Conservation (phyloP, 345 rosid species). For the Linum usitatissimum region DNA sequence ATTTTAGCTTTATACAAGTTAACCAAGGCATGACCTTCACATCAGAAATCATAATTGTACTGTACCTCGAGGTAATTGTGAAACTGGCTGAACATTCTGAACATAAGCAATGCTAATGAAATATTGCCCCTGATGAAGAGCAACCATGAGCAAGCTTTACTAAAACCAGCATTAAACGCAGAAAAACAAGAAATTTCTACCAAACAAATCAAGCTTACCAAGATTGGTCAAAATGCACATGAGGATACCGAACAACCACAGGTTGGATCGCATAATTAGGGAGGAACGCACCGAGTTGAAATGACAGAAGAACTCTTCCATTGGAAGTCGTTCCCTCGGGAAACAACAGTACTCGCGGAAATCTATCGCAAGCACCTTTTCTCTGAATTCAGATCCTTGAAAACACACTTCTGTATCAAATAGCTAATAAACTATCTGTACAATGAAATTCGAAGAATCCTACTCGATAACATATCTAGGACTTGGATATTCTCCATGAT, state of each 20-base stretch:
- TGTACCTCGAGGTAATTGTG: conserved; percentile 97
- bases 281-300: conserved; percentile 96
- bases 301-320: conserved; percentile 70
- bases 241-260: conserved; percentile 82
- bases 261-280: conserved; percentile 84
- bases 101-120: conserved; percentile 73
- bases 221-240: conserved; percentile 95
- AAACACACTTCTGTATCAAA: conserved; percentile 95
- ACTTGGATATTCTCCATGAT: neutral
- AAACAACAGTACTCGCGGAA: conserved; percentile 79
- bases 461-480: neutral
- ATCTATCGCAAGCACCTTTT: conserved; percentile 73
- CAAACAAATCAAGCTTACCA: conserved; percentile 44
- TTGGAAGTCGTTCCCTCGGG: conserved; percentile 99
- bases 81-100: conserved; percentile 95
- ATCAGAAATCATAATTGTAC: conserved; percentile 22
- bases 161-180: conserved; percentile 8
- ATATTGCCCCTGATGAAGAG: conserved; percentile 48
- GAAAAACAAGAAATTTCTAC: conserved; percentile 1
- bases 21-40: neutral
- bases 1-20: conserved; percentile 2
- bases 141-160: conserved; percentile 1
- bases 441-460: conserved; percentile 1
- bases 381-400: conserved; percentile 97
- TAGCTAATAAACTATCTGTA: conserved; percentile 42